phyloP scores from a whole-genome alignment of 2,329 filamentous ascomycete species.

The Parastagonospora avenae region DNA sequence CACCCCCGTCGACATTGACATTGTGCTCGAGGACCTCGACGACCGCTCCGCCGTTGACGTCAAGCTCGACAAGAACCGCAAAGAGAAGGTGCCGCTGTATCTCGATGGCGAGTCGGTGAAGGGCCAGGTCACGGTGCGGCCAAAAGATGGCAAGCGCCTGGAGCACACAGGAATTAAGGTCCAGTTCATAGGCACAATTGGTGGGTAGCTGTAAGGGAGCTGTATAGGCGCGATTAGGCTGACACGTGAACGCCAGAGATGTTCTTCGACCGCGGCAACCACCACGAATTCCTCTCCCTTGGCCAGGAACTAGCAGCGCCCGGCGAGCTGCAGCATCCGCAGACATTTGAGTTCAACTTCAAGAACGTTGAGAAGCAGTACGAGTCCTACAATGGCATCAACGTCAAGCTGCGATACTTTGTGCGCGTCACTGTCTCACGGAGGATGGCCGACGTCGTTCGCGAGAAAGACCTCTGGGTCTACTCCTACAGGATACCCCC shows the following conservation, averaged over 20 bases:
- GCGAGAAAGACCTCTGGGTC: conserved; percentile 99
- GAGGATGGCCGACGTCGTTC: conserved; percentile 96
- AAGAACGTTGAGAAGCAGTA: conserved; percentile 99
- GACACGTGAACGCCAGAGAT: conserved; percentile 68
- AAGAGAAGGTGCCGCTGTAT: conserved; percentile 95
- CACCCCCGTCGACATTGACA: conserved; percentile 97
- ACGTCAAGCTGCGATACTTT: conserved; percentile 98
- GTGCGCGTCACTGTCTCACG: conserved; percentile 94
- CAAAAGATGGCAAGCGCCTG: conserved; percentile 96
- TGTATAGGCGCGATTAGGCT: conserved; percentile 13
- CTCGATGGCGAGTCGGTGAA: conserved; percentile 99
- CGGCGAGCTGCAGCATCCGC: conserved; percentile 96
- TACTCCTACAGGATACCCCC: conserved; percentile 98
- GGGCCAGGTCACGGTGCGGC: conserved; percentile 90
- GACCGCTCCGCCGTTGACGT: conserved; percentile 95
- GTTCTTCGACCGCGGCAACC: conserved; percentile 99
- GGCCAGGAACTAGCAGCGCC: conserved; percentile 96
- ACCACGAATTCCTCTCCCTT: conserved; percentile 97
- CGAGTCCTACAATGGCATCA: conserved; percentile 99
- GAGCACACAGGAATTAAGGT: conserved; percentile 99
- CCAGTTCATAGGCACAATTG: conserved; percentile 98
- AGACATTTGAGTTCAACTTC: conserved; percentile 99
- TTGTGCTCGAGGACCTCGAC: conserved; percentile 94
- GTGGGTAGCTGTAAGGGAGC: conserved; percentile 53
- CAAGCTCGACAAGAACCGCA: conserved; percentile 96